phyloP scores from a whole-genome alignment of 345 rosid species.

The Gynandropsis gynandra region DNA sequence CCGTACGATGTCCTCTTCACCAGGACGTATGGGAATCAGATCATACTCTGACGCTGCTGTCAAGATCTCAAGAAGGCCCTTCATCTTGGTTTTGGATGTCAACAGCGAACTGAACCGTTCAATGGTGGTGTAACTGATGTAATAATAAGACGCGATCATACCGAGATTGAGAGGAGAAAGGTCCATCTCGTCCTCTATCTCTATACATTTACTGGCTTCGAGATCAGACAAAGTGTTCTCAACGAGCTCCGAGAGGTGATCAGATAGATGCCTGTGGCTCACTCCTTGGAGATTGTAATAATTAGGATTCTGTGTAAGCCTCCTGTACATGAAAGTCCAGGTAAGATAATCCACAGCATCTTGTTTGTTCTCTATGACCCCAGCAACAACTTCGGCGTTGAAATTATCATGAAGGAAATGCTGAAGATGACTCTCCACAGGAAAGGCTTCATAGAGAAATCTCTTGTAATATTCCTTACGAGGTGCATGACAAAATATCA shows the following conservation, averaged over 20 bases:
- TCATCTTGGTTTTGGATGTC: conserved; percentile 84
- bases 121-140: conserved; percentile 78
- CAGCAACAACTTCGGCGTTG: conserved; percentile 80
- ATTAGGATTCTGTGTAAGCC: conserved; percentile 88
- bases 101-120: conserved; percentile 82
- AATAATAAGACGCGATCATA: conserved; percentile 82
- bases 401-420: conserved; percentile 85
- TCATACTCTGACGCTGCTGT: conserved; percentile 89
- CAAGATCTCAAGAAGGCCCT: conserved; percentile 82
- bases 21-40: conserved; percentile 66
- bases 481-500: conserved; percentile 81
- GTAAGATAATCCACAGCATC: conserved; percentile 94
- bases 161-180: conserved; percentile 79
- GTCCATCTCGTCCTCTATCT: conserved; percentile 74
- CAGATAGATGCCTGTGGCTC: conserved; percentile 91
- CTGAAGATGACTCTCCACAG: conserved; percentile 87
- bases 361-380: conserved; percentile 78
- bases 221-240: conserved; percentile 74
- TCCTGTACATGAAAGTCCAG: conserved; percentile 93
- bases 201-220: conserved; percentile 73
- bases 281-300: conserved; percentile 96
- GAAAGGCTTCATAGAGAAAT: conserved; percentile 84
- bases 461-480: conserved; percentile 90
- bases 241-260: conserved; percentile 92
- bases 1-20: conserved; percentile 79